These are phyloP conservation scores for Anastatica hierochuntica DNA, from an alignment of 345 rosid genomes.

Conservation along the genomic window DNA sequence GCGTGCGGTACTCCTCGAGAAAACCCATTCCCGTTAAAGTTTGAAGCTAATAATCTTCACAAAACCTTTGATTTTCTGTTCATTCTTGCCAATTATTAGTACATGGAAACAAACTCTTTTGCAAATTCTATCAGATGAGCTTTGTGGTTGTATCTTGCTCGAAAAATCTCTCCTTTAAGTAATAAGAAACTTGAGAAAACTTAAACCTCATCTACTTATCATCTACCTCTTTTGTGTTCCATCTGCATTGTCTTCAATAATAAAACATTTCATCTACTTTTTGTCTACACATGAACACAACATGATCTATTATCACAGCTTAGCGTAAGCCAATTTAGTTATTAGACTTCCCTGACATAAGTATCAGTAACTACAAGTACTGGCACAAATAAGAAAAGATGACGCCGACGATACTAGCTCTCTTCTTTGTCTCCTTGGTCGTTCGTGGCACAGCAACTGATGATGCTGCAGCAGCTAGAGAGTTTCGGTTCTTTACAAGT, in stretches of 20 bases:
- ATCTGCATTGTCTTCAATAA: constrained; percentile 7
- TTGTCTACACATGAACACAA: constrained; percentile 5
- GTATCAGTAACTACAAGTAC: constrained; percentile 1
- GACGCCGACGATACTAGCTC: constrained; percentile 1
- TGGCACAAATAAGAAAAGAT: constrained; percentile 10
- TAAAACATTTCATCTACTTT: constrained; percentile 7
- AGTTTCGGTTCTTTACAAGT: neutral
- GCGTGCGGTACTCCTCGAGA: no score
- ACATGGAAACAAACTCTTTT: neutral
- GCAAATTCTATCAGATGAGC: constrained; percentile 18
- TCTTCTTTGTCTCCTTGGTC: constrained; percentile 11
- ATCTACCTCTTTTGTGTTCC: constrained; percentile 15
- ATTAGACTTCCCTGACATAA: neutral
- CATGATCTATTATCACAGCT: neutral
- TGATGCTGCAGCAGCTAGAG: neutral
- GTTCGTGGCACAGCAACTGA: neutral
- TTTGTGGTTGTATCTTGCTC: constrained; percentile 19
- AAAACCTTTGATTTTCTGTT: neutral
- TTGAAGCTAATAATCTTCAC: constrained; percentile 25
- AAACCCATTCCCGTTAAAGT: neutral
- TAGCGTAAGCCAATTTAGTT: neutral
- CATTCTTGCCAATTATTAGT: constrained; percentile 14
- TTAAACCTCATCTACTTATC: constrained; percentile 10
- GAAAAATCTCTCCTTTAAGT: neutral
- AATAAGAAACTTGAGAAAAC: constrained; percentile 15